These are phyloP conservation scores for Trichoderma koningii DNA, from an alignment of 2,329 filamentous ascomycete genomes.

Conservation along the genomic window DNA sequence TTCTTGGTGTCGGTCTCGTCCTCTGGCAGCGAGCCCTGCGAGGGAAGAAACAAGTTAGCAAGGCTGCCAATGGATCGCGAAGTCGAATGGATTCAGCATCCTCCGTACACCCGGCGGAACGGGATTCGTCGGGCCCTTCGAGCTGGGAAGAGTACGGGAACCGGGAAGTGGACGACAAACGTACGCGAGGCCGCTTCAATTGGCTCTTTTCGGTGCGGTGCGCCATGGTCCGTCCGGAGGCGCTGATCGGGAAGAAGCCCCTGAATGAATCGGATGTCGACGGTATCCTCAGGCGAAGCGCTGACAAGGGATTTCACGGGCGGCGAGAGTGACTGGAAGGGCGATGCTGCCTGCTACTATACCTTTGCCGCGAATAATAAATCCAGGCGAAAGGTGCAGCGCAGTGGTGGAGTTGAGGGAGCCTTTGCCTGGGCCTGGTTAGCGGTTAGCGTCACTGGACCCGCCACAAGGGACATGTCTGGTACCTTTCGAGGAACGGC, in stretches of 20 bases:
- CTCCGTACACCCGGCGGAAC: not conserved
- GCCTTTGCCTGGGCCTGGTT: slow-evolving; percentile 16
- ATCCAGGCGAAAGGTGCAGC: slow-evolving; percentile 31
- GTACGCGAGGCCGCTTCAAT: slow-evolving; percentile 78
- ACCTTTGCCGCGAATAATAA: slow-evolving; percentile 33
- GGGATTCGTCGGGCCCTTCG: slow-evolving; percentile 20
- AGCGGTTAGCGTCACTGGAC: slow-evolving; percentile 25
- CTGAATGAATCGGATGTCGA: slow-evolving; percentile 9
- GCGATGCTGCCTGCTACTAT: slow-evolving; percentile 34
- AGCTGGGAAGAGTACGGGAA: too few species aligned
- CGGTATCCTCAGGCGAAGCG: slow-evolving; percentile 19
- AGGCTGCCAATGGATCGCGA: slow-evolving; percentile 28
- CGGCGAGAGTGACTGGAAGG: slow-evolving; percentile 5
- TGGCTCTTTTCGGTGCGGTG: slow-evolving; percentile 73
- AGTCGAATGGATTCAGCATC: too few species aligned
- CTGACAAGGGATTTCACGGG: slow-evolving; percentile 19
- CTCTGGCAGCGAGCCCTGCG: slow-evolving; percentile 66
- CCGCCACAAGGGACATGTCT: not conserved
- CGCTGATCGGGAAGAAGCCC: slow-evolving; percentile 23
- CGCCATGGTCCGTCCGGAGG: slow-evolving; percentile 50
- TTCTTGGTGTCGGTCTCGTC: slow-evolving; percentile 75
- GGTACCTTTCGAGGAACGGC: not conserved
- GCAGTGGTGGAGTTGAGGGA: slow-evolving; percentile 31
- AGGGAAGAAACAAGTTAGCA: slow-evolving; percentile 32
- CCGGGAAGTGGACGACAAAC: slow-evolving; percentile 34